Evolutionary conservation across 2,329 filamentous ascomycete species (phyloP), one percentile per base, ranked within the genome.

Genomic region (Xenoacremonium recifei): DNA sequence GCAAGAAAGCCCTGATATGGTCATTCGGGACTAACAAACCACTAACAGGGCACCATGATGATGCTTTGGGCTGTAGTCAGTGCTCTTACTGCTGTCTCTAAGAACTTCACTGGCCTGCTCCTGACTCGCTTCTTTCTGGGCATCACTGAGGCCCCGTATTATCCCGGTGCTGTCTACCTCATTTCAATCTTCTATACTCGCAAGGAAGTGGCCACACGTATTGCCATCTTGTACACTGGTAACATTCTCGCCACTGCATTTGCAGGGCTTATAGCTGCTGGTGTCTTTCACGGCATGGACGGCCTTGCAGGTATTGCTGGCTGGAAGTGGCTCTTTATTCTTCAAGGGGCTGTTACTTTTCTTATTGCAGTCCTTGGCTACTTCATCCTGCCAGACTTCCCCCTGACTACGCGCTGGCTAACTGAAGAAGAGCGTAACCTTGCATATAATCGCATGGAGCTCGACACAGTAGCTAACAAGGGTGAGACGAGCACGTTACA

Each of bases 241-340:
- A 64, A 62, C 23, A 60, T 65, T 23, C 44, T 64, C 7, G 60
- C 63, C 0, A 63, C 58, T 4, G 64, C 66, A 3, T 72, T 73
- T 37, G 64, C 66, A 0, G 70, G 71, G 11, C 63, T 75, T 9
- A 69, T 76, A 30, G 69, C 68, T 0, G 65, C 69, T 1, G 70
- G 64, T 5, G 66, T 71, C 16, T 72, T 72, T 39, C 58, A 55
- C 17, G 54, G 54, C 1, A 49, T 64, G 23, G 59, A 60, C 7
- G 57, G 55, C 2, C 43, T 54, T 4, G 49, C 41, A 12, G 54
- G 58, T 0, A 27, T 65, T 3, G 44, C 49, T 3, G 61, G 61
- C 3, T 64, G 63, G 63, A 59, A 57, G 35, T 65, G 63, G 57
- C 69, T 85, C 0, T 87, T 86, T 58, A 83, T 87, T 36, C 77